Evolutionary conservation across 176 grass and related monocot species (phyloP).

Genomic region (Melocanna baccifera): DNA sequence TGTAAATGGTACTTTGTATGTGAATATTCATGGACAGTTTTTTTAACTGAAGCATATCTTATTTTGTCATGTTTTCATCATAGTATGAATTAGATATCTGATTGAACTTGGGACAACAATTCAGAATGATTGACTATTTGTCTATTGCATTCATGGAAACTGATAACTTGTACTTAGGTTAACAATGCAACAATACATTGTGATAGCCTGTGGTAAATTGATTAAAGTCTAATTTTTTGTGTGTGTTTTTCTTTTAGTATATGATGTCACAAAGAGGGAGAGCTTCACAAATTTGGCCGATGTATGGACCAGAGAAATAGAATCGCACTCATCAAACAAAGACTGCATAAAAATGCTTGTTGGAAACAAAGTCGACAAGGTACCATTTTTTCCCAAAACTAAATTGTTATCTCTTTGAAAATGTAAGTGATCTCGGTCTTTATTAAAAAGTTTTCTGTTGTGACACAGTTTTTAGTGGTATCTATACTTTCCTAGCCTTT

Average conservation of each 20-base stretch:
- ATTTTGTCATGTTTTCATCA: background rate
- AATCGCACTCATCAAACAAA: conserved; percentile 69
- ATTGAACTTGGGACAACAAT: conserved; percentile 5
- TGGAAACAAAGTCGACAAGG: conserved; percentile 99
- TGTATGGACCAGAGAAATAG: conserved; percentile 88
- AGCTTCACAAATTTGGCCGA: conserved; percentile 90
- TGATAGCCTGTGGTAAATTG: conserved; percentile 1
- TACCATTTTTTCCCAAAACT: conserved; percentile 26
- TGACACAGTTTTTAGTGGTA: background rate
- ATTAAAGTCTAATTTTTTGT: conserved; percentile 8
- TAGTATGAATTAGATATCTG: conserved; percentile 9
- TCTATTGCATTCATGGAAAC: background rate
- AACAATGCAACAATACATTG: background rate
- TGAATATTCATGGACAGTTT: background rate
- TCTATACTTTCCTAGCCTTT: background rate
- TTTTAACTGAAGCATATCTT: background rate
- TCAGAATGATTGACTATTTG: conserved; percentile 7
- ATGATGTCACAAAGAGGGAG: conserved; percentile 89
- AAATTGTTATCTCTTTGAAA: background rate
- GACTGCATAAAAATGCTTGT: conserved; percentile 95
- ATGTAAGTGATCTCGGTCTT: background rate
- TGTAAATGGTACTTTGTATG: background rate
- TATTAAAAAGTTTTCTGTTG: background rate
- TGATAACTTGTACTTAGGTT: conserved; percentile 6
- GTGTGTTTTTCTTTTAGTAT: conserved; percentile 59